Evolutionary conservation across 1,284 basidiomycete species (phyloP), one percentile per base, ranked within the genome.

Genomic region (Earliella scabrosa): DNA sequence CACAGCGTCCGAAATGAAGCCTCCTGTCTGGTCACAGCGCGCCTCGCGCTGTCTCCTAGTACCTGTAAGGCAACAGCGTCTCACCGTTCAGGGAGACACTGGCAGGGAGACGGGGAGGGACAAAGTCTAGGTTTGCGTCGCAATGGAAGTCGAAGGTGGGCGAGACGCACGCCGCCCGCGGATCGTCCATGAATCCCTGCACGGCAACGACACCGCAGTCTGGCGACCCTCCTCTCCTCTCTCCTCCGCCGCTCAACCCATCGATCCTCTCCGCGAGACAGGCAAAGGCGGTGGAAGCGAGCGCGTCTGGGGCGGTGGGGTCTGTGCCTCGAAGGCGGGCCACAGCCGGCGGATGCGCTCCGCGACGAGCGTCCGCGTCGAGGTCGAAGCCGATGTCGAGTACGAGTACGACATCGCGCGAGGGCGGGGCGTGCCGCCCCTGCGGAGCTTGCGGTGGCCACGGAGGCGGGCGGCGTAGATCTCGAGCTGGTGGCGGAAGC

Each of bases 401-500:
- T 38, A 16, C 18, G 16, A 18, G 9, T 38, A 38, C 18, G 36
- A 34, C 31, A 32, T 14, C 32, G 32, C 32, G 36, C 36, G 8
- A 16, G 14, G 27, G 27, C 43, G 31, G 24, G 9, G 51, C 41
- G 38, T 56, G 45, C 29, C 43, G 40, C 11, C 31, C n/a, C 41
- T 45, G 21, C 54, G 46, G 39, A 57, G 52, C 50, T 55, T 59
- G 38, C 50, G 50, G 31, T 40, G 21, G 21, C 58, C 58, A 31
- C 56, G 57, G 38, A 65, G 62, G 27, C 61, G 59, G 24, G 46
- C 32, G 11, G 67, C 68, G 57, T 73, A 76, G 6, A 55, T 59
- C 38, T 75, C 66, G 31, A 78, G 65, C 63, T 78, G 77, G 36
- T 56, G 52, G 32, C 61, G 60, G 66, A 78, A 78, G 23, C 73